phyloP scores from a whole-genome alignment of 257 asterid species.

The Jacaranda copaia region DNA sequence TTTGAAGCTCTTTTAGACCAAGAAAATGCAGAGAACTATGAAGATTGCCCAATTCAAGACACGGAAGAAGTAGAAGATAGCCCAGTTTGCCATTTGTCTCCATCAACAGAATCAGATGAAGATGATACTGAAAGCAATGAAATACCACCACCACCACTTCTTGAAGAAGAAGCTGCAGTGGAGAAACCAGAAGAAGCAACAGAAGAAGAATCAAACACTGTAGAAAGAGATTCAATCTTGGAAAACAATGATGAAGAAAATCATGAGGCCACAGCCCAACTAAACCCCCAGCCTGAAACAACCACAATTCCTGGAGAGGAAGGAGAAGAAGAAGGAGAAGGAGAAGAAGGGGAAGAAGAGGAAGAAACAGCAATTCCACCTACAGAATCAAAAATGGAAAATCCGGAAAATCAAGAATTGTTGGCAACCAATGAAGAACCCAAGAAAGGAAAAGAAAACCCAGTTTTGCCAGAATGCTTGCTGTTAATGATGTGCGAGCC shows the following conservation, averaged over 20 bases:
- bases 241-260: conserved; percentile 21
- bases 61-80: conserved; percentile 38
- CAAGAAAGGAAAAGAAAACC: conserved; percentile 33
- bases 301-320: neutral
- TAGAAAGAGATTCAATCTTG: conserved; percentile 12
- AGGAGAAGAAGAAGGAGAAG: conserved; percentile 18
- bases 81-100: conserved; percentile 39
- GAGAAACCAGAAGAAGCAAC: conserved; percentile 34
- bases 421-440: conserved; percentile 15
- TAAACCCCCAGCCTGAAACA: conserved; percentile 15
- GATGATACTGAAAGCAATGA: conserved; percentile 35
- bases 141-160: neutral
- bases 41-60: conserved; percentile 42
- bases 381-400: conserved; percentile 27
- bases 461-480: conserved; percentile 80
- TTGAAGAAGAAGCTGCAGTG: conserved; percentile 30
- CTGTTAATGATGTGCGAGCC: conserved; percentile 97
- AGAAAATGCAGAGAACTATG: conserved; percentile 48
- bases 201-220: conserved; percentile 33
- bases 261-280: neutral
- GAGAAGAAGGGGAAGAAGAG: conserved; percentile 16
- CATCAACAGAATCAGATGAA: conserved; percentile 43
- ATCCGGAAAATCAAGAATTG: conserved; percentile 8
- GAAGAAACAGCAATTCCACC: conserved; percentile 27
- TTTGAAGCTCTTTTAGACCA: conserved; percentile 59